phyloP scores from a whole-genome alignment of 2,329 filamentous ascomycete species.

The Aspergillus luchuensis region DNA sequence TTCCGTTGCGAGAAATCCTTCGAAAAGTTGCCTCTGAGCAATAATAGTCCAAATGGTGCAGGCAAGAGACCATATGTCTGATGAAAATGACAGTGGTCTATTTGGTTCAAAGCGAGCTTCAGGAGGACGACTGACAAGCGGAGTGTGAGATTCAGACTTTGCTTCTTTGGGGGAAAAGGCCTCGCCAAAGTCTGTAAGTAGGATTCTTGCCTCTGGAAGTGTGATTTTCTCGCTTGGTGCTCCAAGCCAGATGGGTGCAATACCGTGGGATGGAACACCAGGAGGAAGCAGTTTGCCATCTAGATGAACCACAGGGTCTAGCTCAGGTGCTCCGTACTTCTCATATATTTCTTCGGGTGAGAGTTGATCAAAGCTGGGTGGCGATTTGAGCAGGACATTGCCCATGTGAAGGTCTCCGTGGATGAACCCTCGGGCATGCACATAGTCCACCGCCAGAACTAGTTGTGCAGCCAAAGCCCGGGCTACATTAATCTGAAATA shows the following conservation, averaged over 20 bases:
- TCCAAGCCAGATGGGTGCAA: constrained; percentile 41
- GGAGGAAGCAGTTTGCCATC: constrained; percentile 26
- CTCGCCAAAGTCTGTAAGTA: constrained; percentile 42
- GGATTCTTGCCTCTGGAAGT: constrained; percentile 29
- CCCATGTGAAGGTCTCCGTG: constrained; percentile 42
- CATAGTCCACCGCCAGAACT: constrained; percentile 33
- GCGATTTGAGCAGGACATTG: constrained; percentile 36
- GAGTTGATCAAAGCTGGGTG: constrained; percentile 22
- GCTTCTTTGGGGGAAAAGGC: constrained; percentile 28
- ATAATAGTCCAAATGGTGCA: constrained; percentile 43
- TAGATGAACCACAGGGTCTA: constrained; percentile 22
- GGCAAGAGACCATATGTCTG: constrained; percentile 47
- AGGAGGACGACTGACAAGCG: constrained; percentile 25
- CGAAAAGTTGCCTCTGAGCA: constrained; percentile 33
- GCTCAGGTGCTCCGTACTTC: constrained; percentile 24
- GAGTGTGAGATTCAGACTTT: too few relatives aligned
- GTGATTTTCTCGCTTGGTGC: constrained; percentile 33
- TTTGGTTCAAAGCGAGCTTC: constrained; percentile 41
- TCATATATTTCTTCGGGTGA: constrained; percentile 23
- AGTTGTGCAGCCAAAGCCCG: constrained; percentile 30
- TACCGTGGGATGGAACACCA: constrained; percentile 33
- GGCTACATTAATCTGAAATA: constrained; percentile 29
- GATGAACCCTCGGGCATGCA: constrained; percentile 24
- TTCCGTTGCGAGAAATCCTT: constrained; percentile 28
- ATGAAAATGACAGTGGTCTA: constrained; percentile 36